These are phyloP conservation scores for Akanthomyces muscarius DNA, from an alignment of 2,329 filamentous ascomycete species.

Conservation along the genomic window DNA sequence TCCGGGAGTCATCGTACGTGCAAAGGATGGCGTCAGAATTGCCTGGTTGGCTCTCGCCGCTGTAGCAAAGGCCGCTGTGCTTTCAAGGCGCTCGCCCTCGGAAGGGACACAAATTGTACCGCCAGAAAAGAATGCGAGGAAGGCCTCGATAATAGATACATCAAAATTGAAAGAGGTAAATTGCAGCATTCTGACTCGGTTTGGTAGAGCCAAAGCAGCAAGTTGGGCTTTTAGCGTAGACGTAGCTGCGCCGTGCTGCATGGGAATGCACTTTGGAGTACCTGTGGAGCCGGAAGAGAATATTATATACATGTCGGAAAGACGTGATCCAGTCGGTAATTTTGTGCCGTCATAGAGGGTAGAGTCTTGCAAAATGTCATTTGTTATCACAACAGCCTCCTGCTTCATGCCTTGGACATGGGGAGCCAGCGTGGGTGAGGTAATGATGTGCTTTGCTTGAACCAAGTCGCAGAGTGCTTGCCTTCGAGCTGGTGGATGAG, in stretches of 20 bases:
- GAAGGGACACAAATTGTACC: not conserved
- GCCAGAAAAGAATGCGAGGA: not conserved
- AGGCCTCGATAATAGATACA: not conserved
- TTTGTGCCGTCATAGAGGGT: not conserved
- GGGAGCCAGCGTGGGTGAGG: not conserved
- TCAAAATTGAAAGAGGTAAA: slow-evolving; percentile 20
- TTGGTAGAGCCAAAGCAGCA: not conserved
- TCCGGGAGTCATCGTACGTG: not conserved
- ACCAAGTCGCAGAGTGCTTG: not conserved
- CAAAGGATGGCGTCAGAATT: not conserved
- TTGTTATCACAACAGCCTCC: not conserved
- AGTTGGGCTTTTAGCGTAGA: not conserved
- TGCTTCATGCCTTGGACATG: not conserved
- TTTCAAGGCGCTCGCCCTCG: not conserved
- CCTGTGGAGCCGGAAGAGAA: not conserved
- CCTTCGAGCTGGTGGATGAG: not conserved
- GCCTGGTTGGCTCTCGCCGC: not conserved
- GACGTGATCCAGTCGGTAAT: not conserved
- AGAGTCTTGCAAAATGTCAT: not conserved
- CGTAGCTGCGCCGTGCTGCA: not conserved
- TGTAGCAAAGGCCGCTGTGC: not conserved
- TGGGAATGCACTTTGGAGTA: not conserved
- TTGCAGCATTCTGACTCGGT: slow-evolving; percentile 11
- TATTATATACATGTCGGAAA: not conserved
- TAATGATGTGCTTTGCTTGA: not conserved